Base-by-base conservation (phyloP, 1,284 basidiomycete species). In the Omphalotus olearius region DNA sequence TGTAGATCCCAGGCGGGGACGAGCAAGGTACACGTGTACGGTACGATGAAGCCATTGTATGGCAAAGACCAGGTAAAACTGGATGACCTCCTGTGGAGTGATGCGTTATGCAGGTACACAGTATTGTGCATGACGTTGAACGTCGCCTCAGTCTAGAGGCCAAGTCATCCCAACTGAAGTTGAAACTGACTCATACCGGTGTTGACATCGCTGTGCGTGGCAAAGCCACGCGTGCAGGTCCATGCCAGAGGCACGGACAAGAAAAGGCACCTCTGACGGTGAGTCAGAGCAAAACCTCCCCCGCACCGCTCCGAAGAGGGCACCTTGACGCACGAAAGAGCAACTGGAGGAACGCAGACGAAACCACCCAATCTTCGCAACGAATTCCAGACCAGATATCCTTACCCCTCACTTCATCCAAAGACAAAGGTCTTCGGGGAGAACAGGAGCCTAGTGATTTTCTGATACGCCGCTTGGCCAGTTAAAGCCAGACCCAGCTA, bases 401-500 rank as follows among this genome's bases (percentile, higher is more conserved):
- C 46, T 45, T 33, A 20, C 36, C 52, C 53, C 54, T 60, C 55
- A 35, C 58, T 59, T 50, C 53, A 52, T 47, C 52, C 53, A 53
- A 59, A 35, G 37, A 55, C 48, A 53, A 57, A 57, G 65, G 64
- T 70, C 64, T 58, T 65, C 58, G 65, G 62, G 62, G 59, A 55
- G 54, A 54, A 38, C 53, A 45, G 57, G 54, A 16, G 13, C n/a
- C 54, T 60, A 57, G 63, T 59, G 69, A 26, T 58, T 80, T 70
- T 78, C 76, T 78, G 71, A 73, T 79, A 70, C 68, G 71, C 68
- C 72, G 69, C 68, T 69, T 70, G 63, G 69, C 66, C 61, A 60
- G 57, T 79, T 66, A 68, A 56, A 64, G 66, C 71, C 65, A 69
- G 73, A 66, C 75, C 69, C 77, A 41, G 69, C 71, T 66, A 78